Conservation (phyloP, 208 protist species). For the Acanthamoeba rhysodes region DNA sequence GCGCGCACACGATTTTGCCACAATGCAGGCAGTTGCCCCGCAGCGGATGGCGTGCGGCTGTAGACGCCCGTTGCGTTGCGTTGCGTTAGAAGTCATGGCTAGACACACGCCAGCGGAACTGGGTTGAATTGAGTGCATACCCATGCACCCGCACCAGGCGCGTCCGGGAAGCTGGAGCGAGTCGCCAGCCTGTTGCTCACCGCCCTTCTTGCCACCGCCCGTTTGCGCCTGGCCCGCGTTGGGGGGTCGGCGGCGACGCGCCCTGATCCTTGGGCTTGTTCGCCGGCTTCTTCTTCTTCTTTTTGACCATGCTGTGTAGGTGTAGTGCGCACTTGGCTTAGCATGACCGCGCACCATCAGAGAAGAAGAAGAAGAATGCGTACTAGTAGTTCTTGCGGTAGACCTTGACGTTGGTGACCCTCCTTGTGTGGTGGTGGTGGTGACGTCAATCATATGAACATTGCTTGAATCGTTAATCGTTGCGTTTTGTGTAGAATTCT, state of each 20-base stretch:
- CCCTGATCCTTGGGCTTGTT: constrained; percentile 19
- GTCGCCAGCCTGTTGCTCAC: not conserved
- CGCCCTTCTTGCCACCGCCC: not conserved
- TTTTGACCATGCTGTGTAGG: constrained; percentile 42
- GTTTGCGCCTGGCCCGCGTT: not conserved
- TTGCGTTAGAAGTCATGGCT: not conserved
- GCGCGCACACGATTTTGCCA: constrained; percentile 68
- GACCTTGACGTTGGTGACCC: constrained; percentile 31
- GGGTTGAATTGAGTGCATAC: not conserved
- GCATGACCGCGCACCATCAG: not conserved
- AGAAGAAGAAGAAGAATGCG: not conserved
- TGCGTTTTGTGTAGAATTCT: no score
- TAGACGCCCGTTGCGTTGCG: not conserved
- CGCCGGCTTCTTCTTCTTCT: constrained; percentile 12
- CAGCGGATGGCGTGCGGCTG: not conserved
- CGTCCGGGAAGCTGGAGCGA: not conserved
- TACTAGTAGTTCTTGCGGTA: constrained; percentile 49
- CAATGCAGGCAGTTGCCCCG: constrained; percentile 68
- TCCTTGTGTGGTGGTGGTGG: no score
- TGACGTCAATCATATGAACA: no score
- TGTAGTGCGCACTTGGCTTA: no score
- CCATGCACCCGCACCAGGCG: constrained; percentile 54
- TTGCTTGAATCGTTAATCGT: no score
- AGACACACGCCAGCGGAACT: not conserved
- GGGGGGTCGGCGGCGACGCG: not conserved